phyloP scores from a whole-genome alignment of 768 basidiomycete genomes.

The Auricularia heimuer region DNA sequence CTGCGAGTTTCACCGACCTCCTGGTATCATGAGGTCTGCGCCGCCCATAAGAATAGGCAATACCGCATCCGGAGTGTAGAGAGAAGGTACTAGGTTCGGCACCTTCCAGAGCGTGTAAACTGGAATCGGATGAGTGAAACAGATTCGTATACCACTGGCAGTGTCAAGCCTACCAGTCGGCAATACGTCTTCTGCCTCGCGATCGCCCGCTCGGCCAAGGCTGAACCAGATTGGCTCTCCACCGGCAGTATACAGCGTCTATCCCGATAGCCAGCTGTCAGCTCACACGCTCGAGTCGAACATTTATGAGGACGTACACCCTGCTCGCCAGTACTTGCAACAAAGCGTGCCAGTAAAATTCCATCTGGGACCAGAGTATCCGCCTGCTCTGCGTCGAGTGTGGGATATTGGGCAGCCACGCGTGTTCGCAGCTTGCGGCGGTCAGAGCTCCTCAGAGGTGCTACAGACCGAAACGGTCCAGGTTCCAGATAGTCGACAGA shows the following conservation, averaged over 20 bases:
- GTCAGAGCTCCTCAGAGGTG: constrained; percentile 65
- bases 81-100: constrained; percentile 51
- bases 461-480: constrained; percentile 16
- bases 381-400: constrained; percentile 41
- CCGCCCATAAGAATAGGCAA: constrained; percentile 64
- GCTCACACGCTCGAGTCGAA: background rate
- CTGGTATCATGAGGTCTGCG: constrained; percentile 86
- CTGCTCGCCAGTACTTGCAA: constrained; percentile 50
- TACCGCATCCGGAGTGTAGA: constrained; percentile 64
- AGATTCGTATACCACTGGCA: background rate
- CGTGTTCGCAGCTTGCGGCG: constrained; percentile 60
- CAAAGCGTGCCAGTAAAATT: constrained; percentile 56
- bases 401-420: constrained; percentile 35
- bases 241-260: constrained; percentile 25
- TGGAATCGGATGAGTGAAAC: constrained; percentile 12
- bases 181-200: constrained; percentile 45
- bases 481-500: background rate
- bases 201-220: constrained; percentile 41
- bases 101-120: constrained; percentile 77
- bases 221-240: constrained; percentile 77
- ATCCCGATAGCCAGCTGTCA: constrained; percentile 51
- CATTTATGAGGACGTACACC: constrained; percentile 39
- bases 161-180: constrained; percentile 43
- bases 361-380: constrained; percentile 69
- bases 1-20: constrained; percentile 41